Percentiles rank a stretch among this genome's conserved stretches.
These are phyloP conservation scores for Globisporangium paroecandrum DNA, from an alignment of 352 stramenopile genomes.

Conservation along the genomic window DNA sequence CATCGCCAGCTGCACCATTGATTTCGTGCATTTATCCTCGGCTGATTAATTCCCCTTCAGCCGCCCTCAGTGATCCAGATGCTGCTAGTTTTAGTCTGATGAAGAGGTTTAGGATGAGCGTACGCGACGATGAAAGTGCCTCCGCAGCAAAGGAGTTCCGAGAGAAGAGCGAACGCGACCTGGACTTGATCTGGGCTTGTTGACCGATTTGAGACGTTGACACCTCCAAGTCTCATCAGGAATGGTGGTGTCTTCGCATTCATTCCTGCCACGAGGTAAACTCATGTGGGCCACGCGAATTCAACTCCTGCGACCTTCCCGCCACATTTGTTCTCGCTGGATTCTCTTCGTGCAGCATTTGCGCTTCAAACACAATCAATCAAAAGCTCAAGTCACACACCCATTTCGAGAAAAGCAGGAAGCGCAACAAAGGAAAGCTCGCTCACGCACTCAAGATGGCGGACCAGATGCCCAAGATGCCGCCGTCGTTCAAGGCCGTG, in stretches of 20 bases:
- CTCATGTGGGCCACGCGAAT: conserved; percentile 3
- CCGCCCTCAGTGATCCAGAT: not conserved
- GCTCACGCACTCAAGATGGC: conserved; percentile 28
- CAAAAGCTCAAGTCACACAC: conserved; percentile 1
- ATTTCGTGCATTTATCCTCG: too few relatives aligned
- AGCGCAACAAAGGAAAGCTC: conserved; percentile 14
- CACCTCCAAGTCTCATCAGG: too few relatives aligned
- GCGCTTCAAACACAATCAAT: conserved; percentile 3
- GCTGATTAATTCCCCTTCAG: too few relatives aligned
- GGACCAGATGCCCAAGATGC: conserved; percentile 73
- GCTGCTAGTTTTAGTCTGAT: not conserved
- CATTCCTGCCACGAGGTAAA: not conserved
- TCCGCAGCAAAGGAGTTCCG: too few relatives aligned
- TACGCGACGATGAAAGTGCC: too few relatives aligned
- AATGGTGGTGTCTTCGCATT: not conserved
- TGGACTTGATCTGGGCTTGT: too few relatives aligned
- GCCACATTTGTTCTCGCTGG: conserved; percentile 14
- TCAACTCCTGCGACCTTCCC: conserved; percentile 1
- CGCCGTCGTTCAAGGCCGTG: conserved; percentile 92
- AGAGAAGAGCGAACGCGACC: too few relatives aligned
- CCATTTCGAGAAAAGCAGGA: conserved; percentile 15
- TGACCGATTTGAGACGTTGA: too few relatives aligned
- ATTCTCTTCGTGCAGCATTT: conserved; percentile 3
- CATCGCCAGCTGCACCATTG: too few relatives aligned
- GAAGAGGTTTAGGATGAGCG: too few relatives aligned